Evolutionary conservation across 2,329 filamentous ascomycete species (phyloP), one percentile per base, ranked within the genome.

Genomic region (Ophiosphaerella korrae): DNA sequence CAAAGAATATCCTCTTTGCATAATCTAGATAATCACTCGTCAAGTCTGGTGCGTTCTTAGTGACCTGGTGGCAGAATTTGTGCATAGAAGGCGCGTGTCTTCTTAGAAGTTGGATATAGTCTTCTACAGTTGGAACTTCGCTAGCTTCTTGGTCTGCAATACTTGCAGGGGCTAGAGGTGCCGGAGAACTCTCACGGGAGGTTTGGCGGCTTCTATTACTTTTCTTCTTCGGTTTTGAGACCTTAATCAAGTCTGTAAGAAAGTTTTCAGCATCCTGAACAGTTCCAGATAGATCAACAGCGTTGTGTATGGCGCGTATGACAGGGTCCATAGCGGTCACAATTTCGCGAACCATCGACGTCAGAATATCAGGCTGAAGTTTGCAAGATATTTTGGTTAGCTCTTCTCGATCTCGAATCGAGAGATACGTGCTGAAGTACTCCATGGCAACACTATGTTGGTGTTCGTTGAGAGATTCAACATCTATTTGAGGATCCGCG

Each of bases 311-410:
- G 3, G 80, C 76, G 18, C 89, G 81, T 48, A 94, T 90, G 52
- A 92, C 84, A 0, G 88, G 88, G 45, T 92, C 89, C 58, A 89
- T 90, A 2, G 87, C 86, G 0, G 80, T 77, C 5, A 92, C 82
- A 0, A 80, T 72, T 50, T 90, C 87, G 26, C 83, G 81, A 41
- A 92, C 75, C 1, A 84, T 80, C 7, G 84, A 80, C 0, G 89
- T 92, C n/a, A 92, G 78, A 8, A 88, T 78, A 61, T 93, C 90
- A 0, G 90, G 89, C 21, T 80, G 83, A 39, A 84, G 80, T 12
- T 83, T 82, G 71, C 89, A 93, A 12, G 92, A 74, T 0, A 85
- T 82, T 11, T 80, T 79, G 11, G 84, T 83, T 42, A 93, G 85
- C 60, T 86, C 82, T 49, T 89, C 84, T n/a, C 89, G 83, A 66